A percentile compares a stretch with the other conserved stretches of the same genome.
Evolutionary conservation across 345 rosid species (phyloP).

Genomic region (Populus deltoides): DNA sequence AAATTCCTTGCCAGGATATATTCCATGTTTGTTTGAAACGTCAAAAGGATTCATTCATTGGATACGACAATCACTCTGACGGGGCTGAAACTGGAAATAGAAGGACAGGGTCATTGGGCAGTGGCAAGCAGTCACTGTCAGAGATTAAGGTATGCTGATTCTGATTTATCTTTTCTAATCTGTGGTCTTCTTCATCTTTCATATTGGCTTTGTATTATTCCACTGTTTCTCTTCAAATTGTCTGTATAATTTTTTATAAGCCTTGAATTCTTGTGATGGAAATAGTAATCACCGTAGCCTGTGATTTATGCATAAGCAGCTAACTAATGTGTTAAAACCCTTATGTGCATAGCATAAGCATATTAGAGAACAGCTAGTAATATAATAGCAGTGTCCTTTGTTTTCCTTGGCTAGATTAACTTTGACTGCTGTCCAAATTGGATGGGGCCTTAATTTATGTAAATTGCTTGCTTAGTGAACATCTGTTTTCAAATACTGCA

Average conservation of each 20-base stretch:
- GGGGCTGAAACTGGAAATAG: slow-evolving; percentile 19
- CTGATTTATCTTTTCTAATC: neutral
- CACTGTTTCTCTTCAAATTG: neutral
- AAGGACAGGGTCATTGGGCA: slow-evolving; percentile 27
- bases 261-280: neutral
- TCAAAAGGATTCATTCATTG: slow-evolving; percentile 33
- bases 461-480: neutral
- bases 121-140: slow-evolving; percentile 21
- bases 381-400: neutral
- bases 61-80: slow-evolving; percentile 18
- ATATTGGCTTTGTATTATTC: neutral
- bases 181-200: neutral
- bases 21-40: slow-evolving; percentile 33
- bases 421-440: neutral
- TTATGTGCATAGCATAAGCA: neutral
- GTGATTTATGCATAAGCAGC: neutral
- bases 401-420: neutral
- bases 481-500: neutral
- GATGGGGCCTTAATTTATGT: neutral
- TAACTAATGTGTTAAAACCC: neutral
- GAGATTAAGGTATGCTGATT: slow-evolving; percentile 37
- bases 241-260: neutral
- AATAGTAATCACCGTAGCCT: neutral
- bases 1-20: slow-evolving; percentile 52
- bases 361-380: neutral